Evolutionary conservation across 2,329 filamentous ascomycete genomes (phyloP).

Genomic region (Aureobasidium sp.): DNA sequence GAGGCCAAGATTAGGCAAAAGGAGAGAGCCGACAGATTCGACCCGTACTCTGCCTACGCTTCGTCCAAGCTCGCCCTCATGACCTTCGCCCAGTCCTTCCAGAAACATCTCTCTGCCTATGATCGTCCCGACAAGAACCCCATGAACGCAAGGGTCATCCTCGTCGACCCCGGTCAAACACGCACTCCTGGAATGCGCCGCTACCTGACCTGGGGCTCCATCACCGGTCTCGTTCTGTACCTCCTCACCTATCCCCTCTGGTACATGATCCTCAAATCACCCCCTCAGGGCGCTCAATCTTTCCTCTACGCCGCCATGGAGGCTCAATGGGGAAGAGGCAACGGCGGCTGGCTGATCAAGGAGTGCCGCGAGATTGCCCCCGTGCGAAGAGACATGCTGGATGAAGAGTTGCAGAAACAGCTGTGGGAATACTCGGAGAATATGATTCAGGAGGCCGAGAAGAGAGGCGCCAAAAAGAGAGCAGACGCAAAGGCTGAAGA

Average conservation of each 20-base stretch:
- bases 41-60: slow-evolving; percentile 38
- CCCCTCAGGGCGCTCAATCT: slow-evolving; percentile 74
- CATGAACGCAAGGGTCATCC: slow-evolving; percentile 71
- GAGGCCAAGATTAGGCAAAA: slow-evolving; percentile 45
- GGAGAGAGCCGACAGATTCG: slow-evolving; percentile 44
- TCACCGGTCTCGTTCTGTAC: slow-evolving; percentile 72
- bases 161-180: slow-evolving; percentile 77
- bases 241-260: slow-evolving; percentile 67
- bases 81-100: slow-evolving; percentile 80
- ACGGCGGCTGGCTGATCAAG: slow-evolving; percentile 69
- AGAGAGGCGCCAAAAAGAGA: slow-evolving; percentile 58
- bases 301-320: slow-evolving; percentile 85
- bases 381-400: slow-evolving; percentile 62
- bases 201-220: slow-evolving; percentile 76
- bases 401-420: slow-evolving; percentile 71
- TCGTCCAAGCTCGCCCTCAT: slow-evolving; percentile 63
- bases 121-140: slow-evolving; percentile 74
- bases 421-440: slow-evolving; percentile 86
- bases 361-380: slow-evolving; percentile 74
- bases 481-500: slow-evolving; percentile 44
- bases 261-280: slow-evolving; percentile 83
- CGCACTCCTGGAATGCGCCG: slow-evolving; percentile 80
- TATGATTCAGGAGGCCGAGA: slow-evolving; percentile 74
- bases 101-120: slow-evolving; percentile 82
- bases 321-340: slow-evolving; percentile 52